Base-by-base conservation (phyloP, 1,284 basidiomycete species). In the Trametes sp. region DNA sequence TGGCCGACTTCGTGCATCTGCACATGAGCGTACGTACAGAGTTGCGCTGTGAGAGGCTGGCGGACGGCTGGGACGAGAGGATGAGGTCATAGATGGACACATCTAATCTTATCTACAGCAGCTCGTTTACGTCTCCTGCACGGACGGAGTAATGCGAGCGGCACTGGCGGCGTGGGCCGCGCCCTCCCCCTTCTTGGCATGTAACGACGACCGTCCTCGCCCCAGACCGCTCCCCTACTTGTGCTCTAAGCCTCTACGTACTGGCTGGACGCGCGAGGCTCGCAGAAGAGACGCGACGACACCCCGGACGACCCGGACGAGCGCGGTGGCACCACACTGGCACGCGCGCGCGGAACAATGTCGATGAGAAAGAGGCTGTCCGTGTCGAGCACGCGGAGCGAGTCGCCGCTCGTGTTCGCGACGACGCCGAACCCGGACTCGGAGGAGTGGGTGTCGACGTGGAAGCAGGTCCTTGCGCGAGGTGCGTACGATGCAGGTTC, bases 361-460 rank as follows among this genome's bases (percentile, higher is more conserved):
- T 64, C 75, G 23, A 69, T 69, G 36, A 73, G 72, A 65, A 78
- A 75, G 65, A 67, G 76, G 48, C 51, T 76, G 50, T 78, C 77
- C 23, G 63, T 75, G 21, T 77, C 76, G 31, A 78, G 76, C 68
- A 64, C 67, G 54, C 68, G 74, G 57, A 72, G 75, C 70, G 63
- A 72, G 41, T 76, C 75, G 24, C 73, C 76, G 1, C 61, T 72
- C 28, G 63, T 72, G 31, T 73, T 76, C 58, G 62, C 70, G 23
- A 58, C 73, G 10, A 68, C 74, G 19, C 73, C 76, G 44, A 78
- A 76, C 54, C 67, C 75, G 48, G 84, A 88, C 57, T 79, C 82
- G 26, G 81, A 85, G 52, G 78, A 81, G 54, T 91, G 89, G 89
- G 73, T 85, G 23, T 75, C 80, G 60, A 78, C 78, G 29, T 92